phyloP scores from a whole-genome alignment of 148 eudicot species.

The Camellia sinensis region DNA sequence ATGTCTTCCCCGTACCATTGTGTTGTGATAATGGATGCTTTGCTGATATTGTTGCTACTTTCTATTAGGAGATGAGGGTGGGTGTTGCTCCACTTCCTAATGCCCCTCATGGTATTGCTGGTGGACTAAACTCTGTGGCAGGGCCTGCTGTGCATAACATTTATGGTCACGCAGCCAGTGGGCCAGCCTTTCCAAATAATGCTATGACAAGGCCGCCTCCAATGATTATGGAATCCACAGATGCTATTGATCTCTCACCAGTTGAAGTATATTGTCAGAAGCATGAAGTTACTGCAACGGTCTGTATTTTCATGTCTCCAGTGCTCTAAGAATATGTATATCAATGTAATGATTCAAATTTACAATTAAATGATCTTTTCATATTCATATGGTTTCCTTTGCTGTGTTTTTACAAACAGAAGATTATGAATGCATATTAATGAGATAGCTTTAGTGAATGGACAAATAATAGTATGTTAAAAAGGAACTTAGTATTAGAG shows the following conservation, averaged over 20 bases:
- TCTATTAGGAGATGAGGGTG: slow-evolving; percentile 55
- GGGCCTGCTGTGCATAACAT: slow-evolving; percentile 48
- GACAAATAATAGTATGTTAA: neutral
- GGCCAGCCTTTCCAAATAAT: slow-evolving; percentile 48
- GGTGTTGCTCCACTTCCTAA: slow-evolving; percentile 50
- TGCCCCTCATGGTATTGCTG: slow-evolving; percentile 39
- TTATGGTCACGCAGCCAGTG: slow-evolving; percentile 50
- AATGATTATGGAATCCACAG: slow-evolving; percentile 48
- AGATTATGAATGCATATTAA: neutral
- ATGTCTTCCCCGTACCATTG: neutral
- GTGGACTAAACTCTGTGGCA: slow-evolving; percentile 35
- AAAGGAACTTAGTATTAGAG: neutral
- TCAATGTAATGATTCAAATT: neutral
- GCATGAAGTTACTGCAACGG: slow-evolving; percentile 94
- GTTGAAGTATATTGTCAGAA: slow-evolving; percentile 75
- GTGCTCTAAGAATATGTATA: neutral
- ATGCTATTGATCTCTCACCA: slow-evolving; percentile 49
- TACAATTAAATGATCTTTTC: neutral
- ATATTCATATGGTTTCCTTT: neutral
- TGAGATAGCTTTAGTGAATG: neutral
- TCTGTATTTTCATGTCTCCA: slow-evolving; percentile 32
- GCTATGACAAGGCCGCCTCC: slow-evolving; percentile 53
- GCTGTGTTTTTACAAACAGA: neutral
- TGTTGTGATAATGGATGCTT: neutral
- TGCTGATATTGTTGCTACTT: slow-evolving; percentile 7